Evolutionary conservation across 148 eudicot genomes (phyloP).

Genomic region (Camellia lanceoleosa): DNA sequence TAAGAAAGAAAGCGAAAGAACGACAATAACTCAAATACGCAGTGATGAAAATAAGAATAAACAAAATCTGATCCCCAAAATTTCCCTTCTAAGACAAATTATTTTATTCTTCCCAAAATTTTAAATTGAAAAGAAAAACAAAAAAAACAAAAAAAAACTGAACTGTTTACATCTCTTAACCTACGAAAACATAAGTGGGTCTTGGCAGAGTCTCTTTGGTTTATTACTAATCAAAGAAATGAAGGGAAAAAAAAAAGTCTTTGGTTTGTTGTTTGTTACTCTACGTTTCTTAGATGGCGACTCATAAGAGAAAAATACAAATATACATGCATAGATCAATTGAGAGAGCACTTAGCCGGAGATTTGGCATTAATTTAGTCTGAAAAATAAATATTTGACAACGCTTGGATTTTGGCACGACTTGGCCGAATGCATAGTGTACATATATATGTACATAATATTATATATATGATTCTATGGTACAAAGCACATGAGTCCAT

Average conservation of each 20-base stretch:
- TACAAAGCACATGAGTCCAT: neutral
- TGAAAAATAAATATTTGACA: neutral
- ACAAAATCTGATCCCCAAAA: neutral
- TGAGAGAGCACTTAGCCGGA: neutral
- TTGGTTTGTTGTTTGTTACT: neutral
- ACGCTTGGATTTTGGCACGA: conserved; percentile 5
- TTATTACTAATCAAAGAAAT: no score
- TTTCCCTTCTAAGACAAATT: neutral
- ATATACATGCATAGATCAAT: neutral
- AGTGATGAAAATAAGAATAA: no score
- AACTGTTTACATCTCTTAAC: neutral
- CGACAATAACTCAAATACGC: no score
- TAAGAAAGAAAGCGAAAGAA: neutral
- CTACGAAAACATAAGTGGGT: neutral
- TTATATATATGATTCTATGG: neutral
- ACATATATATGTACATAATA: no score
- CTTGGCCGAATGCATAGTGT: neutral
- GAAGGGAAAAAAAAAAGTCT: no score
- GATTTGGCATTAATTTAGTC: neutral
- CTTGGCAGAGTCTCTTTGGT: neutral
- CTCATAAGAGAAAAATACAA: neutral
- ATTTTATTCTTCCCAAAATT: neutral
- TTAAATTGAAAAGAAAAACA: neutral
- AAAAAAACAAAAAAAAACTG: no score
- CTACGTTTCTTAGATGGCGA: neutral